Evolutionary conservation across 1,284 basidiomycete species (phyloP).

Genomic region (Schizophyllum commune): DNA sequence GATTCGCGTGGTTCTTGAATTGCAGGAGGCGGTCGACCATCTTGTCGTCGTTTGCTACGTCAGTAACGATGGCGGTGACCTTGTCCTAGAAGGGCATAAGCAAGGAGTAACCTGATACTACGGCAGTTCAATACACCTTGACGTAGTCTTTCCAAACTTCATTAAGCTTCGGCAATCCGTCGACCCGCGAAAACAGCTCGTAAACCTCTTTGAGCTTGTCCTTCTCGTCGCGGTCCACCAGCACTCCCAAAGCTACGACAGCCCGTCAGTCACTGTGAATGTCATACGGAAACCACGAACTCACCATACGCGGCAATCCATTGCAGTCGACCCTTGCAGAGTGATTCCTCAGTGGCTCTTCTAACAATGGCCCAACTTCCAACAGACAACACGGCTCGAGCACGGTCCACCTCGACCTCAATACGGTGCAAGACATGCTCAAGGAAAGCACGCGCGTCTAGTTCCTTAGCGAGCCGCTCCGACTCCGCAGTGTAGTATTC

Average conservation of each 20-base stretch:
- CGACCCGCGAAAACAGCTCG: slow-evolving; percentile 53
- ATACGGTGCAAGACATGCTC: slow-evolving; percentile 37
- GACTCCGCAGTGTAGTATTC: slow-evolving; percentile 51
- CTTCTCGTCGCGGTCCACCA: slow-evolving; percentile 46
- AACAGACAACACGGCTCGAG: slow-evolving; percentile 41
- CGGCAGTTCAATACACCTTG: slow-evolving; percentile 30
- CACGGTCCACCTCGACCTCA: slow-evolving; percentile 48
- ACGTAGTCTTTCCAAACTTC: slow-evolving; percentile 57
- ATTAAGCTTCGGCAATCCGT: slow-evolving; percentile 46
- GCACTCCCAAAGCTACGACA: slow-evolving; percentile 45
- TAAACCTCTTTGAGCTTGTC: slow-evolving; percentile 54
- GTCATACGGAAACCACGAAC: slow-evolving; percentile 12
- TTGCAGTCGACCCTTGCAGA: slow-evolving; percentile 46
- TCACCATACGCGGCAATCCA: slow-evolving; percentile 54
- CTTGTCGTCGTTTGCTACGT: slow-evolving; percentile 48
- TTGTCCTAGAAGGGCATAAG: slow-evolving; percentile 28
- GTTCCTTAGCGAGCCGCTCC: slow-evolving; percentile 24
- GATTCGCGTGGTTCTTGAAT: slow-evolving; percentile 39
- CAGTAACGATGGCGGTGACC: slow-evolving; percentile 53
- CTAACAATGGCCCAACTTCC: slow-evolving; percentile 42
- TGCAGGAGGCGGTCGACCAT: slow-evolving; percentile 77
- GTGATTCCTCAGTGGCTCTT: slow-evolving; percentile 42
- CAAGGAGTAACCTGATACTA: background rate
- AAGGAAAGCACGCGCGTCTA: slow-evolving; percentile 51
- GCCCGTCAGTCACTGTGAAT: background rate